Evolutionary conservation across 805 yeast species (phyloP), one percentile per base, ranked within the genome.

Genomic region (Ogataea siamensis): DNA sequence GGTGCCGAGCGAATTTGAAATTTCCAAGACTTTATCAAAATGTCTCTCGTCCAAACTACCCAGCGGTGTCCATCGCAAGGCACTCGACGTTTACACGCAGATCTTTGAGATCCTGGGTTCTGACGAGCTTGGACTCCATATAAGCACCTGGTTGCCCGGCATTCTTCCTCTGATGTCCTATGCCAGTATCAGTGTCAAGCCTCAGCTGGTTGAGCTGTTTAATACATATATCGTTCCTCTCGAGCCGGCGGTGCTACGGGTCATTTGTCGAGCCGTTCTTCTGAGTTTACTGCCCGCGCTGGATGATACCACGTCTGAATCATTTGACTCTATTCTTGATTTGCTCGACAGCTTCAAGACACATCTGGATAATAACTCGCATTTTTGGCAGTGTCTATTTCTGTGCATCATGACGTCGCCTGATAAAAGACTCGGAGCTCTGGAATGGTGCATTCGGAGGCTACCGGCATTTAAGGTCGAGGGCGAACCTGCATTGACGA

Each of bases 31-130:
- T 27, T 68, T 93, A 34, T 77, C 96, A 0, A 76, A 82, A 28
- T 93, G 98, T 44, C 65, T 91, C 19, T 78, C 88, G 2, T 81
- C 94, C 1, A 71, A 71, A 34, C 69, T 93, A 8, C 99, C 99
- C 0, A 85, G 95, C 33, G 99, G 99, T 7, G 99, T 93, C 0
- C 99, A 93, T 58, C 84, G 83, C 49, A 93, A 87, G 55, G 74
- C 96, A 0, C 62, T 93, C 27, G 87, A 81, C 40, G 76, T 89
- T 2, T 93, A 89, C 58, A 78, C 74, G 15, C 65, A 68, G 37
- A 74, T 91, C 2, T 87, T 93, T 63, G 70, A 70, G 24, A 73
- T 78, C 20, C 62, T 91, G 23, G 82, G 83, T 1, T 54, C 60
- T 0, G 77, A 73, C 4, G 63, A 73, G 4, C 63, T 86, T 23